Evolutionary conservation across 495 filamentous ascomycete species (phyloP).

Genomic region (Penicillium verhagenii): DNA sequence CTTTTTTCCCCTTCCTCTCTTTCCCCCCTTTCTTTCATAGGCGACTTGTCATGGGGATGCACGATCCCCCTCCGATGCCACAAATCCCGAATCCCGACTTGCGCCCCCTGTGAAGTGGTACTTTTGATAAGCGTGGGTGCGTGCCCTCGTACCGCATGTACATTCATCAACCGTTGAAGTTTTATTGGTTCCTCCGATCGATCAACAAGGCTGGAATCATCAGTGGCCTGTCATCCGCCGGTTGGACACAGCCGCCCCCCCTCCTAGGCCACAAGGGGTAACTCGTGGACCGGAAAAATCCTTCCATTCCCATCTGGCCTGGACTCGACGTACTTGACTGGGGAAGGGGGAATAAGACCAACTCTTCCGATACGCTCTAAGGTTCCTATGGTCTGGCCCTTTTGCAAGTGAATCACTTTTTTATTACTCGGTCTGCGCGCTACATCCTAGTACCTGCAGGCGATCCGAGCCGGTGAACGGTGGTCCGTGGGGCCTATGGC

Average conservation of each 20-base stretch:
- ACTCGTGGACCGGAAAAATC: constrained; percentile 15
- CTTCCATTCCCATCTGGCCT: constrained; percentile 17
- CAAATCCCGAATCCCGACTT: background rate
- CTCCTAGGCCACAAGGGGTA: background rate
- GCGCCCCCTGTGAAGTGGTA: background rate
- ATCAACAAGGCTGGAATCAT: constrained; percentile 4
- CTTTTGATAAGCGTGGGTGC: background rate
- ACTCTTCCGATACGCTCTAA: constrained; percentile 11
- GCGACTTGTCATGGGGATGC: background rate
- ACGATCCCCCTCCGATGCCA: background rate
- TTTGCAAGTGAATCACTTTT: background rate
- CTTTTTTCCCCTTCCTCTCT: background rate
- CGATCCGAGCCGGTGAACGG: constrained; percentile 37
- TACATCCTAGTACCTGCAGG: constrained; percentile 36
- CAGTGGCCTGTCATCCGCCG: constrained; percentile 17
- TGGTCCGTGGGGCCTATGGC: constrained; percentile 27
- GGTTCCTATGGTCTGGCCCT: background rate
- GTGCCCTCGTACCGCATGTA: constrained; percentile 6
- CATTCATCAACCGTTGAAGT: background rate
- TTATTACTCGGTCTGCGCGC: constrained; percentile 17
- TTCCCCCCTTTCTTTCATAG: background rate
- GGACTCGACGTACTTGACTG: background rate
- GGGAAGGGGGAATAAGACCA: background rate
- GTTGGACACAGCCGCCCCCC: constrained; percentile 12
- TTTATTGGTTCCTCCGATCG: constrained; percentile 4